Evolutionary conservation across 129 eudicot species (phyloP), one percentile per base, ranked within the genome.

Genomic region (Artemisia argyi): DNA sequence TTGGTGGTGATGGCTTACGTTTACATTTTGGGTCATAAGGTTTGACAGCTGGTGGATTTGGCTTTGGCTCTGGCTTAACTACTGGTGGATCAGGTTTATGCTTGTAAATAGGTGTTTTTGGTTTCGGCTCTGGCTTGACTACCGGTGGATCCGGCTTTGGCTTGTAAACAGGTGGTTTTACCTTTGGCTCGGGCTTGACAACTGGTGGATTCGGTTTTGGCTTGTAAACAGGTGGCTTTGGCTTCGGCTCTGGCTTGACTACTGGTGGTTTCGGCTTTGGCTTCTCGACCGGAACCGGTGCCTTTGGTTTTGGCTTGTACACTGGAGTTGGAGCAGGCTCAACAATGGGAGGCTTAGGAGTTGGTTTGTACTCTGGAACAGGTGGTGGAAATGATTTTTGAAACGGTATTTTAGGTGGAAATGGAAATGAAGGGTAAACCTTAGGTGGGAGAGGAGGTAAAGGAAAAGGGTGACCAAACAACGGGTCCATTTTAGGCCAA

Each of bases 361-460:
- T 7, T 35, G 44, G 44, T 35, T 35, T 35, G 44, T 35, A 35
- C 44, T 51, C 56, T 20, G 42, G 68, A 39, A 68, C 63, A 0
- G 77, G 81, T 14, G 83, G 86, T 44, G 80, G 74, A 49, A 48
- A 57, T 12, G 79, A 59, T 46, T 75, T 44, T 2, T 18, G 20
- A 6, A 56, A 49, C 2, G 85, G 84, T 11, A 71, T 62, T 14
- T 65, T 68, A 3, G 84, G 79, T 49, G 73, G 77, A 19, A 69
- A 69, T 3, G 83, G 83, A 46, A 72, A 72, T 10, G 78, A 44
- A 16, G 76, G 76, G 57, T 61, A 58, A n/a, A 82, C 73, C 19
- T 71, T 69, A 0, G 80, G 84, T 72, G 82, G 89, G 24, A 78
- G 72, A 49, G 72, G 49, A 32, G 88, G 92, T 8, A 83, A 82